Percentiles rank a stretch among this genome's conserved stretches.
These are phyloP conservation scores for Pyrenophora graminea DNA, from an alignment of 2,329 filamentous ascomycete species.

Conservation along the genomic window DNA sequence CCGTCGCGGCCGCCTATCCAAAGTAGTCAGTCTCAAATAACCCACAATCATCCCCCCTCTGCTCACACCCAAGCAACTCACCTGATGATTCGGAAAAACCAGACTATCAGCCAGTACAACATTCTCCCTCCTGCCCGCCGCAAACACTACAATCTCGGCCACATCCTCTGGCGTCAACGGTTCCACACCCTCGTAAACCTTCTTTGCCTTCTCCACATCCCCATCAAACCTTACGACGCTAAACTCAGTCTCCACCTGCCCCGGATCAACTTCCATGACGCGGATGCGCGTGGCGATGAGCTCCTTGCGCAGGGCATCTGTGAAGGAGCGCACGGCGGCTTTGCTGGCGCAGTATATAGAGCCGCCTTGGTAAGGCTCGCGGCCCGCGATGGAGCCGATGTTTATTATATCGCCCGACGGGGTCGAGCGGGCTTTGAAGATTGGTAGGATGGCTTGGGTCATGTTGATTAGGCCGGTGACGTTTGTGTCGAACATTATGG, in stretches of 20 bases:
- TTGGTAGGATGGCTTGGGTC: constrained; percentile 86
- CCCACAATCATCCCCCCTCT: too few species aligned
- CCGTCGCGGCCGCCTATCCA: constrained; percentile 41
- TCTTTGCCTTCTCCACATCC: constrained; percentile 86
- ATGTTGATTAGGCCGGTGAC: constrained; percentile 94
- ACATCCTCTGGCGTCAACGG: constrained; percentile 89
- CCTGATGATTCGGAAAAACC: constrained; percentile 88
- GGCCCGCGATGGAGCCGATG: constrained; percentile 87
- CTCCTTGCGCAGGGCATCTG: constrained; percentile 80
- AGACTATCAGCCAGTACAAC: constrained; percentile 87
- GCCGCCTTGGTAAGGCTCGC: constrained; percentile 82
- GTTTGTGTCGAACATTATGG: constrained; percentile 89
- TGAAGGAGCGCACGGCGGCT: constrained; percentile 83
- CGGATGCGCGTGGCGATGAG: constrained; percentile 78
- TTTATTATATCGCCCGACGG: constrained; percentile 89
- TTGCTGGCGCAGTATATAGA: constrained; percentile 94
- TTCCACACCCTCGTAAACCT: constrained; percentile 74
- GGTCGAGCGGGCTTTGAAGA: constrained; percentile 67
- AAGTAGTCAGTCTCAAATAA: too few species aligned
- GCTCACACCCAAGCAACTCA: constrained; percentile 47
- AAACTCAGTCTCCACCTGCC: constrained; percentile 94
- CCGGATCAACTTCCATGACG: constrained; percentile 86
- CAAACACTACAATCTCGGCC: constrained; percentile 86
- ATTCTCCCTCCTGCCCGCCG: constrained; percentile 82
- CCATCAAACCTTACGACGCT: constrained; percentile 86